Evolutionary conservation across 2,329 filamentous ascomycete species (phyloP), one percentile per base, ranked within the genome.

Genomic region (Zasmidium angulare): DNA sequence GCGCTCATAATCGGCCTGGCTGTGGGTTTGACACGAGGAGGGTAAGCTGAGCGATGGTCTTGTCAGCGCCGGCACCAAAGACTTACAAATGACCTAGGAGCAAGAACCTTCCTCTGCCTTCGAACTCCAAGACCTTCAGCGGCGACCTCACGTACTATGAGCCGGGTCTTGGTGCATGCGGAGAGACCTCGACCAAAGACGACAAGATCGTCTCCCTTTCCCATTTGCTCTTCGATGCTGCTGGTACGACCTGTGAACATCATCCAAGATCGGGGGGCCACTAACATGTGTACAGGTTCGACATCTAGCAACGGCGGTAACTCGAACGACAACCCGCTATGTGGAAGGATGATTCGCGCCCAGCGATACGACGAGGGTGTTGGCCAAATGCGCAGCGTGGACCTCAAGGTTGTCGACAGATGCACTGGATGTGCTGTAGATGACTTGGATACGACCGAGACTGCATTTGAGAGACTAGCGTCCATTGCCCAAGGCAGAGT

Each of bases 91-190:
- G 11, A 48, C n/a, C n/a, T 31, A 75, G 72, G 49, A 59, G 62
- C 54, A 66, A 71, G 46, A 80, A 82, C 62, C 74, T 85, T 6
- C 82, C 82, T 2, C 76, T 85, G 7, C 83, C 83, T 2, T 76
- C 75, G 22, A 79, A 82, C 56, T 77, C 78, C 11, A 77, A 80
- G 1, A 79, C 81, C 0, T 85, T 84, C 67, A 81, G 76, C 2
- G 88, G 87, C 54, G 86, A 90, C 52, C 72, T 90, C 53, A 91
- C 88, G 0, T 93, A 86, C 76, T 93, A 89, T 72, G 76, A 78
- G 19, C 84, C 88, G 0, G 83, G 74, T 0, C 79, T 90, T 2
- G 89, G 90, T 12, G 86, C 89, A 0, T 93, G 90, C 70, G 90
- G 89, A 3, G 74, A 82, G 29, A 79, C 75, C 1, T 85, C 83